These are phyloP conservation scores for Penicillium psychrosexuale DNA, from an alignment of 2,329 filamentous ascomycete genomes.

Conservation along the genomic window DNA sequence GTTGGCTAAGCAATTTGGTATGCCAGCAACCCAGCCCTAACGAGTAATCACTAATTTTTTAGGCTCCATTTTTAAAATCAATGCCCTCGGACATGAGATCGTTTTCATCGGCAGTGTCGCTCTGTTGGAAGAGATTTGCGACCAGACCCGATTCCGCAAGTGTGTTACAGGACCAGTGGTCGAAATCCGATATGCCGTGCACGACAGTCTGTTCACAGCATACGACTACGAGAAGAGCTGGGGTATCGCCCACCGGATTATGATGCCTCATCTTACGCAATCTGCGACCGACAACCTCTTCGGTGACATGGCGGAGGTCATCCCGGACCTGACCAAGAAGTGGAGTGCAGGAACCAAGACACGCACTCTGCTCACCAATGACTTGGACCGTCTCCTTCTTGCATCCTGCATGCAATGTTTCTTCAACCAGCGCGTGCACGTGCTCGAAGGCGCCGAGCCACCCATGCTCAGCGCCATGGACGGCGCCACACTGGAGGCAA, in stretches of 20 bases:
- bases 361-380: constrained; percentile 43
- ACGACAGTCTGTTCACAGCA: constrained; percentile 67
- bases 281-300: constrained; percentile 42
- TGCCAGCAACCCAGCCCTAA: neutral
- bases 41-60: neutral
- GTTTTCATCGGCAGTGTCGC: constrained; percentile 54
- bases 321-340: constrained; percentile 48
- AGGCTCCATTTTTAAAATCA: constrained; percentile 61
- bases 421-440: constrained; percentile 50
- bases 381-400: constrained; percentile 54
- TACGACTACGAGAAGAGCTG: constrained; percentile 52
- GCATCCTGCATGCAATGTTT: constrained; percentile 50
- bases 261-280: constrained; percentile 46
- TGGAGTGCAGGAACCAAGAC: constrained; percentile 45
- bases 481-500: constrained; percentile 53
- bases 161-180: constrained; percentile 52
- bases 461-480: constrained; percentile 55
- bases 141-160: constrained; percentile 61
- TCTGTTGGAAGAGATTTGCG: constrained; percentile 62
- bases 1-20: constrained; percentile 50
- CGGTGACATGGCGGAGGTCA: constrained; percentile 46
- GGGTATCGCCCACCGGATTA: constrained; percentile 57
- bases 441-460: constrained; percentile 45
- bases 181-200: constrained; percentile 58
- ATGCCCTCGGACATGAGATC: constrained; percentile 43